Percentiles rank a stretch among this genome's conserved stretches.
Conservation (phyloP, 257 asterid species). For the Solanum appendiculatum region DNA sequence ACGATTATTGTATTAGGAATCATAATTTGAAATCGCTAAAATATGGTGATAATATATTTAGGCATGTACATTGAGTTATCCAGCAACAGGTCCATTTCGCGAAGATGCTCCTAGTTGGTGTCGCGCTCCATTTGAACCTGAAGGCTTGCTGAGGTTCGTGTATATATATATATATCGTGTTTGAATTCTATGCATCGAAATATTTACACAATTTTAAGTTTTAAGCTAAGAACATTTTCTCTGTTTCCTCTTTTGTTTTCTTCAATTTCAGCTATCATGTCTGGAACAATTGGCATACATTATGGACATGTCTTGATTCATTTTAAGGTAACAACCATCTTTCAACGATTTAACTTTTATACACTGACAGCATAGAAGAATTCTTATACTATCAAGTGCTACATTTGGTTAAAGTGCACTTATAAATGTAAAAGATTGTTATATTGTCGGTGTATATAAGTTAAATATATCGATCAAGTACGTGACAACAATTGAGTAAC, state of each 20-base stretch:
- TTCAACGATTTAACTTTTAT: background rate
- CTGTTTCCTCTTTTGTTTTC: slow-evolving; percentile 20
- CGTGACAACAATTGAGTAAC: background rate
- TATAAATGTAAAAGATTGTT: background rate
- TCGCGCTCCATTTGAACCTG: slow-evolving; percentile 77
- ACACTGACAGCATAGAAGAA: background rate
- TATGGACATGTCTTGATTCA: slow-evolving; percentile 85
- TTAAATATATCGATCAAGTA: background rate
- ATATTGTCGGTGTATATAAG: background rate
- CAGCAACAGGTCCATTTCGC: slow-evolving; percentile 51
- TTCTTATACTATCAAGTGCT: background rate
- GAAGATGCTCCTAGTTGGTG: slow-evolving; percentile 81
- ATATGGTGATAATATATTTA: background rate
- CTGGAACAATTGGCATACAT: slow-evolving; percentile 83
- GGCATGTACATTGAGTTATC: slow-evolving; percentile 80
- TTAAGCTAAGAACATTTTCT: background rate
- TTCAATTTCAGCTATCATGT: slow-evolving; percentile 66
- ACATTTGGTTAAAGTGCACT: background rate
- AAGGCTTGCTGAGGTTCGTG: slow-evolving; percentile 62
- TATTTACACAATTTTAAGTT: background rate
- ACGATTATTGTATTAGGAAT: background rate
- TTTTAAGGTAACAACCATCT: slow-evolving; percentile 33
- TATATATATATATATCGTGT: background rate
- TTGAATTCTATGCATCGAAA: background rate
- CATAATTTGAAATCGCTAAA: background rate